Evolutionary conservation across 805 yeast species (phyloP).

Genomic region (Wickerhamomyces tratensis): DNA sequence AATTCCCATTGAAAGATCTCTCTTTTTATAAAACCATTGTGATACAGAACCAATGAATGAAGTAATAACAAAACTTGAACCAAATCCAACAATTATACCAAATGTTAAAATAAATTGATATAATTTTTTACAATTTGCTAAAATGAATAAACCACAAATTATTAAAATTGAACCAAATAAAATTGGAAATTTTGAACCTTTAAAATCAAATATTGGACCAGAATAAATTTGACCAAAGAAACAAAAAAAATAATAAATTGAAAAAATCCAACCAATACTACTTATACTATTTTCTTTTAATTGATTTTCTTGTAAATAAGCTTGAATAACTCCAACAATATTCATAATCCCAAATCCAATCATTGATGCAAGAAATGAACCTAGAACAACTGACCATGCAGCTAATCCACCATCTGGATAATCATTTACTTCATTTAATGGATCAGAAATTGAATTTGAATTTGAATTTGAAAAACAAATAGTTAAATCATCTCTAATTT

Average conservation of each 20-base stretch:
- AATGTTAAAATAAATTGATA: constrained; percentile 53
- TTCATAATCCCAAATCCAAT: constrained; percentile 54
- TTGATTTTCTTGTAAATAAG: constrained; percentile 45
- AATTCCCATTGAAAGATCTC: constrained; percentile 52
- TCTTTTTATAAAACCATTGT: constrained; percentile 47
- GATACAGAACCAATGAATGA: constrained; percentile 48
- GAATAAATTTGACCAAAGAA: constrained; percentile 19
- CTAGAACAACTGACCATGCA: constrained; percentile 20
- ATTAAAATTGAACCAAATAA: constrained; percentile 31
- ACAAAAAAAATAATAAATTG: constrained; percentile 9
- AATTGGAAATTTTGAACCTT: constrained; percentile 37
- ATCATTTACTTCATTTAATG: constrained; percentile 3
- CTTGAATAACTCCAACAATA: constrained; percentile 54
- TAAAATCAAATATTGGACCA: constrained; percentile 42
- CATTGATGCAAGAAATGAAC: constrained; percentile 44
- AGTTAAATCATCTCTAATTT: too few species aligned
- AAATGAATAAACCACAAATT: constrained; percentile 38
- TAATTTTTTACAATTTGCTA: constrained; percentile 36
- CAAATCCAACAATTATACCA: constrained; percentile 42
- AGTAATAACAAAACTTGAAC: constrained; percentile 38
- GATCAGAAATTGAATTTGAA: neutral
- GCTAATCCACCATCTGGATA: constrained; percentile 31
- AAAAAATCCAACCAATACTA: constrained; percentile 58
- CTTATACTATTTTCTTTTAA: constrained; percentile 34
- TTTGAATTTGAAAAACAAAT: too few species aligned